Evolutionary conservation across 2,329 filamentous ascomycete species (phyloP).

Genomic region (Cladophialophora exuberans): DNA sequence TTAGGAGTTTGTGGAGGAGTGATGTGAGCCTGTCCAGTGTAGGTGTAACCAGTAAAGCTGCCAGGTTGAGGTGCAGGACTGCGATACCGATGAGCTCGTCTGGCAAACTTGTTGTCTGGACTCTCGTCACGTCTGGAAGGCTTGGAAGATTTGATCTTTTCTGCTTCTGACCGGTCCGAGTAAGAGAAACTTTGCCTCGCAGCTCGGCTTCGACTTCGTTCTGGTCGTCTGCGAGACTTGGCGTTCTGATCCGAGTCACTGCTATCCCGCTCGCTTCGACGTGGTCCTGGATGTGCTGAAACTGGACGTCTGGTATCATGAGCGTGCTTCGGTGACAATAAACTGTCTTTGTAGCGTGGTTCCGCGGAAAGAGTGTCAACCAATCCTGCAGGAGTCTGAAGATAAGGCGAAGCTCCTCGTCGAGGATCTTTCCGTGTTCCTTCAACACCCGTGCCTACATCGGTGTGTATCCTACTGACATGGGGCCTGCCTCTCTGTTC

Average conservation of each 20-base stretch:
- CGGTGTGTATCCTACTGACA: slow-evolving; percentile 32
- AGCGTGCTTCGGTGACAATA: slow-evolving; percentile 25
- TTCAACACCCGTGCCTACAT: slow-evolving; percentile 23
- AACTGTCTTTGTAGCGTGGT: slow-evolving; percentile 8
- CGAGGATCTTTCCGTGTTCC: slow-evolving; percentile 21
- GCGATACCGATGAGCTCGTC: slow-evolving; percentile 22
- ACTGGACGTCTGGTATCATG: slow-evolving; percentile 16
- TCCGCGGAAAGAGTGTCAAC: slow-evolving; percentile 6
- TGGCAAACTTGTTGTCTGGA: slow-evolving; percentile 2
- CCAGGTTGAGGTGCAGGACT: slow-evolving; percentile 22
- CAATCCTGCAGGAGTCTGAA: slow-evolving; percentile 11
- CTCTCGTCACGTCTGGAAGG: slow-evolving; percentile 3
- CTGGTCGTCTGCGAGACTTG: slow-evolving; percentile 15
- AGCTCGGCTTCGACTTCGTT: slow-evolving; percentile 24
- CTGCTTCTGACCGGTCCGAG: slow-evolving; percentile 23
- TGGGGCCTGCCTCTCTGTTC: slow-evolving; percentile 26
- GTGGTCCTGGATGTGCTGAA: slow-evolving; percentile 20
- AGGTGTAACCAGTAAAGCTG: slow-evolving; percentile 22
- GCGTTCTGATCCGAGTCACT: slow-evolving; percentile 26
- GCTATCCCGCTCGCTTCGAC: slow-evolving; percentile 12
- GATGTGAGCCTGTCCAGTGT: slow-evolving; percentile 25
- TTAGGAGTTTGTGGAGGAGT: slow-evolving; percentile 32
- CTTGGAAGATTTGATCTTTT: slow-evolving; percentile 16
- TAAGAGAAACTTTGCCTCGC: slow-evolving; percentile 22
- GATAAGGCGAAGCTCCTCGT: slow-evolving; percentile 32